Base-by-base conservation (phyloP, 768 basidiomycete genomes). In the Boletus fagicola region DNA sequence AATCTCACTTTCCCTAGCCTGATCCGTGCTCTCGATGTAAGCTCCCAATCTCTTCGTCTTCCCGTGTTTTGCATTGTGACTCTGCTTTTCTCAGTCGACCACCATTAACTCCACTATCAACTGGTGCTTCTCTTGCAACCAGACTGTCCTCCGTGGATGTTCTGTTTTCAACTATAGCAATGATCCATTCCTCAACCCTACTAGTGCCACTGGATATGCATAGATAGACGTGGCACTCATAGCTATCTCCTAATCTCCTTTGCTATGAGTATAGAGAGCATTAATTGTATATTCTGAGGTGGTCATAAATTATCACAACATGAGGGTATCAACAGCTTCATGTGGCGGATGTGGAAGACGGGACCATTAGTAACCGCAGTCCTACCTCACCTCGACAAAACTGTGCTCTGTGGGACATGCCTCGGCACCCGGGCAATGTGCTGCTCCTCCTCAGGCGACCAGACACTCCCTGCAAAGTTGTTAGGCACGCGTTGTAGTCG, bases 51-150 rank as follows among this genome's bases (percentile, higher is more conserved):
- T 31, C 4, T 20, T 35, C 12, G 2, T 47, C 42, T 35, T 15
- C 1, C 16, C 13, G 10, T 11, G 11, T 22, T 48, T 8, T 31
- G 7, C 22, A 24, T 44, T 5, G 2, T 36, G 12, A 53, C n/a
- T n/a, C 16, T 31, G 3, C 3, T 20, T 46, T 38, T 46, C 36
- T 53, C 22, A 72, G 70, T 58, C 50, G 62, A 63, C 60, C 6
- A 54, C 63, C 9, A 65, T 74, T 22, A 74, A 74, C 49, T 59
- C 64, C 5, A 74, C 73, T 2, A 24, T 56, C 3, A 60, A 74
- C 35, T 74, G 72, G 72, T 74, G 72, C 46, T 63, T 66, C 51
- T 63, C 65, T 31, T 75, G 74, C 60, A 71, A 71, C 35, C 71
- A 73, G 51, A 71, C 71, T n/a, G 9, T 72, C 31, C 49, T 57